A percentile compares a stretch with the other conserved stretches of the same genome.
Evolutionary conservation across 129 eudicot genomes (phyloP).

Genomic region (Scalesia atractyloides): DNA sequence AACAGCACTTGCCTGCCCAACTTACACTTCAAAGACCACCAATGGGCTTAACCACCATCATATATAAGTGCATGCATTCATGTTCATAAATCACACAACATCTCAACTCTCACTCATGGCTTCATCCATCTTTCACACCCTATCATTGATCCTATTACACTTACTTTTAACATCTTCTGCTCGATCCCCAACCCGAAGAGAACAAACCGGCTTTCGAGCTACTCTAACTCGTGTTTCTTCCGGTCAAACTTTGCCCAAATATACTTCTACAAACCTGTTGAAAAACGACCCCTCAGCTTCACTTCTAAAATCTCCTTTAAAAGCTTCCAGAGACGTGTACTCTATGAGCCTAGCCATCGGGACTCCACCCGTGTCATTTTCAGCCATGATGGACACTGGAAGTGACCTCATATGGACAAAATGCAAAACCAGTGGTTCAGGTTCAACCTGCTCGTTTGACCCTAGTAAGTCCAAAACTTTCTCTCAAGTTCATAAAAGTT

Average conservation of each 20-base stretch:
- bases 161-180: slow-evolving; percentile 2
- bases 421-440: neutral
- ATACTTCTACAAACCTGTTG: neutral
- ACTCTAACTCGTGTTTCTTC: neutral
- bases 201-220: slow-evolving; percentile 2
- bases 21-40: neutral
- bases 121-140: slow-evolving; percentile 15
- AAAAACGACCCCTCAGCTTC: neutral
- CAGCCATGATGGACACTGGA: slow-evolving; percentile 32
- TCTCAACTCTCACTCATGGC: slow-evolving; percentile 3
- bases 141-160: slow-evolving; percentile 7
- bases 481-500: neutral
- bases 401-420: slow-evolving; percentile 31
- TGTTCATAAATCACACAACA: too few species aligned
- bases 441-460: neutral
- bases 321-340: neutral
- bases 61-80: too few species aligned
- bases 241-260: neutral
- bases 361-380: slow-evolving; percentile 18
- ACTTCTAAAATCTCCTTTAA: neutral
- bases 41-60: neutral
- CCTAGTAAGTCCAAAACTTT: neutral
- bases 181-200: neutral
- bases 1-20: neutral
- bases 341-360: slow-evolving; percentile 11